phyloP scores from a whole-genome alignment of 495 filamentous ascomycete genomes.

The Talaromyces adpressus region DNA sequence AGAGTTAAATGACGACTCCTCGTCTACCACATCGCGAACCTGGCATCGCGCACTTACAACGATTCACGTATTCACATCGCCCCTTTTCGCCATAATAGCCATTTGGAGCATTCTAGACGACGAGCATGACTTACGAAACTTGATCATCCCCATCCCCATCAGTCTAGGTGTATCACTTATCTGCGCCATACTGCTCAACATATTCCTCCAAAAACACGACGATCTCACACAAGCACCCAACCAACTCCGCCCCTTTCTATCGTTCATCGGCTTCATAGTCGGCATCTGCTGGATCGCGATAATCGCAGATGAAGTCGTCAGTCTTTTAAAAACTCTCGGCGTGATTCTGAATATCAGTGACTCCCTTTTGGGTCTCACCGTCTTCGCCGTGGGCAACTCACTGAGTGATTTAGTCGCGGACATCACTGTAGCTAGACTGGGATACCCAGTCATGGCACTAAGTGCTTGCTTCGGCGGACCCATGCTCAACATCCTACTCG shows the following conservation, averaged over 20 bases:
- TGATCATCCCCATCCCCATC: constrained; percentile 60
- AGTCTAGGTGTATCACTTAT: constrained; percentile 64
- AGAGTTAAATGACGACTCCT: constrained; percentile 13
- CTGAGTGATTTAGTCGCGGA: constrained; percentile 93
- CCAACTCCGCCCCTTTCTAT: constrained; percentile 65
- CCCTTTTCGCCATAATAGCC: constrained; percentile 72
- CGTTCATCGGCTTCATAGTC: constrained; percentile 87
- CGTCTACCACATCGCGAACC: constrained; percentile 34
- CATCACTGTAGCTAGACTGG: constrained; percentile 84
- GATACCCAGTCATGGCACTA: constrained; percentile 96
- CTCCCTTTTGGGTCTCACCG: constrained; percentile 89
- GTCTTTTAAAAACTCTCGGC: constrained; percentile 87
- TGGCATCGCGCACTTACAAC: constrained; percentile 91
- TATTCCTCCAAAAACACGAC: constrained; percentile 41
- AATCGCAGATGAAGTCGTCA: constrained; percentile 93
- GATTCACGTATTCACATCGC: constrained; percentile 80
- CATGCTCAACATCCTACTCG: constrained; percentile 95
- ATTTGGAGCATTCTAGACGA: constrained; percentile 64
- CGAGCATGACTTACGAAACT: constrained; percentile 36
- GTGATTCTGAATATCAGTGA: constrained; percentile 91
- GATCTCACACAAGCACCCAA: constrained; percentile 43
- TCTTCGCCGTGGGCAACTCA: constrained; percentile 96
- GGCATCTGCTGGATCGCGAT: constrained; percentile 93
- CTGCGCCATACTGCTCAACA: constrained; percentile 53
- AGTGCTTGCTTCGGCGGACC: constrained; percentile 92